Evolutionary conservation across 2,329 filamentous ascomycete species (phyloP).

Genomic region (Ophiostoma triangulosporum): DNA sequence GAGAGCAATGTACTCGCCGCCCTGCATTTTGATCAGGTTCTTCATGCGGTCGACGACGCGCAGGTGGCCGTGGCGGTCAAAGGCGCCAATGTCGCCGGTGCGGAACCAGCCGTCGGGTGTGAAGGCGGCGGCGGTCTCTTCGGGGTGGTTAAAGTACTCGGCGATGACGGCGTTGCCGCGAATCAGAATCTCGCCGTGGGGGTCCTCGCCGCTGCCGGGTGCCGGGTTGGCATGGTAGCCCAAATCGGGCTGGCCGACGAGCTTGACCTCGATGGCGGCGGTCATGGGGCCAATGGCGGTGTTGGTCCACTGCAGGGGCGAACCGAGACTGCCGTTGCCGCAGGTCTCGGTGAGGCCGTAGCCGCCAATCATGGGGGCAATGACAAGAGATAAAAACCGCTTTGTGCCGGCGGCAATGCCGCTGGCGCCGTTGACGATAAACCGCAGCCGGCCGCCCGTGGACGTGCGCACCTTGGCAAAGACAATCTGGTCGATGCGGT

Average conservation of each 20-base stretch:
- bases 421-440: conserved; percentile 89
- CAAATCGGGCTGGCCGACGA: conserved; percentile 82
- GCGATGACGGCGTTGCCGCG: conserved; percentile 61
- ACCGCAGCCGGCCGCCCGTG: conserved; percentile 75
- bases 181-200: conserved; percentile 88
- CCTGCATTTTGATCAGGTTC: conserved; percentile 91
- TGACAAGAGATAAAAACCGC: conserved; percentile 79
- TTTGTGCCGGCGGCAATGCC: conserved; percentile 80
- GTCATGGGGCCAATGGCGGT: conserved; percentile 66
- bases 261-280: conserved; percentile 70
- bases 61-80: conserved; percentile 64
- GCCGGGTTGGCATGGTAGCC: conserved; percentile 64
- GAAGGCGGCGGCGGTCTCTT: conserved; percentile 68
- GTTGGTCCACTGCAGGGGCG: conserved; percentile 73
- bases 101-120: conserved; percentile 90
- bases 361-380: conserved; percentile 87
- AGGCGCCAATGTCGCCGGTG: conserved; percentile 91
- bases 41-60: conserved; percentile 92
- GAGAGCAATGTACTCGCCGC: conserved; percentile 91
- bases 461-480: conserved; percentile 87
- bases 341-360: conserved; percentile 93
- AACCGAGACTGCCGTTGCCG: conserved; percentile 69
- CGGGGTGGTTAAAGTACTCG: conserved; percentile 73
- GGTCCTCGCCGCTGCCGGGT: conserved; percentile 57
- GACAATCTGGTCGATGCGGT: conserved; percentile 62